Conservation (phyloP, 2,329 filamentous ascomycete genomes). For the Venturia effusa region DNA sequence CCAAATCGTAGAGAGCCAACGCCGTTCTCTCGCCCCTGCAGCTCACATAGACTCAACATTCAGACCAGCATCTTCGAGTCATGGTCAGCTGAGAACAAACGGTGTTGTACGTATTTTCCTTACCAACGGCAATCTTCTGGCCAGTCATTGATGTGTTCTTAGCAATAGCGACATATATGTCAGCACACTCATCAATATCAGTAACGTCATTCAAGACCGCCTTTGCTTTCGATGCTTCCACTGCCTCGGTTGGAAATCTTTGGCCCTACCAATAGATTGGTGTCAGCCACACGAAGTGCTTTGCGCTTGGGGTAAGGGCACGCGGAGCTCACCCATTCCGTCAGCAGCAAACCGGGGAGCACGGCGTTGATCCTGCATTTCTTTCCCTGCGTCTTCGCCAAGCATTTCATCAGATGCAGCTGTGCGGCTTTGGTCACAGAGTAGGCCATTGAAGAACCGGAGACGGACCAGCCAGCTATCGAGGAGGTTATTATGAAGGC, state of each 20-base stretch:
- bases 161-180: constrained; percentile 44
- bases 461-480: constrained; percentile 37
- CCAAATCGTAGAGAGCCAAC: not conserved
- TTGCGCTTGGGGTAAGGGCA: not conserved
- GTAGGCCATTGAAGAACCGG: constrained; percentile 57
- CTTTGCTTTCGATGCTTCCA: constrained; percentile 42
- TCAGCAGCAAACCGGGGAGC: constrained; percentile 52
- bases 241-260: constrained; percentile 46
- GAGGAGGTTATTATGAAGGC: constrained; percentile 53
- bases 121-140: constrained; percentile 33
- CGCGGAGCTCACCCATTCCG: constrained; percentile 48
- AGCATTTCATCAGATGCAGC: constrained; percentile 54
- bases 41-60: constrained; percentile 10
- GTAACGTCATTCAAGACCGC: constrained; percentile 50
- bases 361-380: constrained; percentile 56
- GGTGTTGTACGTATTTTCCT: constrained; percentile 12
- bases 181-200: constrained; percentile 42
- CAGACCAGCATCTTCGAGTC: constrained; percentile 8
- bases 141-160: constrained; percentile 43
- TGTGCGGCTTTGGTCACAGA: constrained; percentile 66
- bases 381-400: constrained; percentile 50
- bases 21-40: not conserved
- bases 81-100: not conserved
- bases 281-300: constrained; percentile 13
- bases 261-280: constrained; percentile 32